Base-by-base conservation (phyloP, 805 yeast genomes). In the Metschnikowia dekortorum region DNA sequence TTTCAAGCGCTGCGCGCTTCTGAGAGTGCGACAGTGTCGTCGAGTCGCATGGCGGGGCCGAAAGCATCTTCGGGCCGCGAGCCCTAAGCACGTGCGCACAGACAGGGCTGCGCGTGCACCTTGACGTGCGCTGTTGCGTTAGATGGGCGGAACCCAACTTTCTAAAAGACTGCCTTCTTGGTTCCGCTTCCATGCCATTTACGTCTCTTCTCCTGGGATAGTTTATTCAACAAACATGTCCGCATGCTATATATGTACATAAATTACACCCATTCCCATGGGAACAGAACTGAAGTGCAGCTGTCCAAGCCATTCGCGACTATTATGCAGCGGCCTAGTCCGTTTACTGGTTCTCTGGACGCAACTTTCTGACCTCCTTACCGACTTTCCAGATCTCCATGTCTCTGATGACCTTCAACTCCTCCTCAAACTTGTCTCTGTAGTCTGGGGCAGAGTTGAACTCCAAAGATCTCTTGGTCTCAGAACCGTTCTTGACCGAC, bases 301-400 rank as follows among this genome's bases (percentile, higher is more conserved):
- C 55, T 53, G 62, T 59, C 61, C 53, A 61, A 69, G 75, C 67
- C 76, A 62, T 71, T 71, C 75, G 49, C 45, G 48, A 61, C 71
- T 75, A 71, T 68, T 64, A 52, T 26, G 52, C 46, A 45, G 53
- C 54, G 46, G 18, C 32, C 9, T 26, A 32, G 48, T 43, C 45
- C 39, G 39, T 37, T 78, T 87, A 91, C 74, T 86, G 83, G 94
- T 94, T 92, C 82, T 94, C 99, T 68, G 99, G 99, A 80, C 99
- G 91, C 75, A 94, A 85, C 80, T 94, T 94, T 85, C 99, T 92
- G 63, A 94, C 99, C 82, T 94, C 98, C 82, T 92, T 92, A 71
- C 99, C 99, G 64, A 94, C 99, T 71, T 75, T 87, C 99, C 99
- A 94, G 92, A 94, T 94, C 83, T 94, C 99, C 87, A 94, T 90